These are phyloP conservation scores for Trichoderma arundinaceum DNA, from an alignment of 2,329 filamentous ascomycete species.

Conservation along the genomic window DNA sequence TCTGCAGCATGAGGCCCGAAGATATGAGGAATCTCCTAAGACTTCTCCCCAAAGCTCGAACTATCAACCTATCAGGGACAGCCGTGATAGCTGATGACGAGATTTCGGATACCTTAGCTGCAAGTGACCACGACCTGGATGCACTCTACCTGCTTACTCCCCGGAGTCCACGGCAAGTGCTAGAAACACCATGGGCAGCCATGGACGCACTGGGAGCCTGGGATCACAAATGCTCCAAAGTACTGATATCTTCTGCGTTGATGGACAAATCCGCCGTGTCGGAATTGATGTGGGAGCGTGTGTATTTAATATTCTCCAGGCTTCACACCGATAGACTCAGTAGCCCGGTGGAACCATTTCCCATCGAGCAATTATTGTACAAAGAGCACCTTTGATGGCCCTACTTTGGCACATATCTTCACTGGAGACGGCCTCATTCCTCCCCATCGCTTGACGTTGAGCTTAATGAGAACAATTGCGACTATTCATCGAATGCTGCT, in stretches of 20 bases:
- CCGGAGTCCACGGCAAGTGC: neutral
- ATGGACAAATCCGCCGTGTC: neutral
- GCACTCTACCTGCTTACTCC: slow-evolving; percentile 8
- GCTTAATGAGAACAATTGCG: neutral
- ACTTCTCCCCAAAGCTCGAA: neutral
- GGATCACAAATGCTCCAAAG: neutral
- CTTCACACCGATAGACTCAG: too few species aligned
- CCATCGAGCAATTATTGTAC: slow-evolving; percentile 10
- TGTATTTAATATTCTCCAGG: too few species aligned
- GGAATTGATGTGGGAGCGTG: too few species aligned
- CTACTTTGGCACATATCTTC: neutral
- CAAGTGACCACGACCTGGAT: slow-evolving; percentile 9
- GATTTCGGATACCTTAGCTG: neutral
- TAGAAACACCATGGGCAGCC: neutral
- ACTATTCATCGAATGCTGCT: neutral
- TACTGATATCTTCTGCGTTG: neutral
- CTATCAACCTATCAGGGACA: slow-evolving; percentile 12
- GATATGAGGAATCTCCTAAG: neutral
- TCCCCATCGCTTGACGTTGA: neutral
- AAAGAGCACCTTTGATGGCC: neutral
- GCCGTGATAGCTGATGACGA: neutral
- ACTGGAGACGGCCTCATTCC: slow-evolving; percentile 8
- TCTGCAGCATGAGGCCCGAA: neutral
- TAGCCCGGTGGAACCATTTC: neutral
- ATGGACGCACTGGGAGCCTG: neutral